phyloP scores from a whole-genome alignment of 148 eudicot species.

The Cornus suecica region DNA sequence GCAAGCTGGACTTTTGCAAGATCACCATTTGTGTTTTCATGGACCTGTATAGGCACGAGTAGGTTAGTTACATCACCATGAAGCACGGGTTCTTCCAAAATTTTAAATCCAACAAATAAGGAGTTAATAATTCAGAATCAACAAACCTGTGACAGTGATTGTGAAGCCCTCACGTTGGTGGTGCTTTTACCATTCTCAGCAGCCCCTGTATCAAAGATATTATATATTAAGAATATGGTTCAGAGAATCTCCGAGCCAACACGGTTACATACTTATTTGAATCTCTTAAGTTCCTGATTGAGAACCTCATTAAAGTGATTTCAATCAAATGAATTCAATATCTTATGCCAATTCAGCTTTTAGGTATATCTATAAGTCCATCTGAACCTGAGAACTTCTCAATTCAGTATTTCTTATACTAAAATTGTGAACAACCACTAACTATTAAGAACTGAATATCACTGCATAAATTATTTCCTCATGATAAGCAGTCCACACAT shows the following conservation, averaged over 20 bases:
- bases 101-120: not conserved
- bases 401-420: not conserved
- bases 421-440: not conserved
- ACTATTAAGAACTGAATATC: too few species aligned
- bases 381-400: not conserved
- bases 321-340: not conserved
- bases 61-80: not conserved
- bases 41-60: constrained; percentile 12
- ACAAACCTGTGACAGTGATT: constrained; percentile 31
- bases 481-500: too few species aligned
- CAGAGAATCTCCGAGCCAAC: not conserved
- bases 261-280: not conserved
- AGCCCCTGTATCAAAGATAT: constrained; percentile 4
- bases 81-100: not conserved
- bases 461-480: too few species aligned
- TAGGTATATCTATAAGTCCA: not conserved
- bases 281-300: not conserved
- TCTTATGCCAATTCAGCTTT: not conserved
- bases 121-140: not conserved
- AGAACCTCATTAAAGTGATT: not conserved
- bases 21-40: constrained; percentile 10
- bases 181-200: not conserved
- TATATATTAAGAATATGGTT: not conserved
- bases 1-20: constrained; percentile 25
- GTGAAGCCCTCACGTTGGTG: not conserved